Evolutionary conservation across 306 rosid species (phyloP).

Genomic region (Acacia melanoxylon): DNA sequence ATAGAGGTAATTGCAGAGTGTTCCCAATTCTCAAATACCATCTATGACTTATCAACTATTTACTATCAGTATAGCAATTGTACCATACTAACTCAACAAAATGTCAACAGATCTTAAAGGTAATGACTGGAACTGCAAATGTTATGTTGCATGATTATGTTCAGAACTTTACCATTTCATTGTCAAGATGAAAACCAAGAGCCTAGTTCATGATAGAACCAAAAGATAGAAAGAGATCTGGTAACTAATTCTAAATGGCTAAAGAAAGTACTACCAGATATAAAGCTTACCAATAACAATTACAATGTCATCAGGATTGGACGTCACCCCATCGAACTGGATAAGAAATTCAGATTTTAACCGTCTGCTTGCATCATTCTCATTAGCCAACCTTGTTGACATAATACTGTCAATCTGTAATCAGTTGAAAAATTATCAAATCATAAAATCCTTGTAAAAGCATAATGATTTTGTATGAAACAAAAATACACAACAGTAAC

Average conservation of each 20-base stretch:
- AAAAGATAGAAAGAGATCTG: constrained; percentile 17
- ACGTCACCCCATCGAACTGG: constrained; percentile 97
- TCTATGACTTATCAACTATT: neutral
- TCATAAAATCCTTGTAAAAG: neutral
- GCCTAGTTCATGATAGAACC: constrained; percentile 13
- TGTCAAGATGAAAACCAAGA: constrained; percentile 8
- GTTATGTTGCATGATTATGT: neutral
- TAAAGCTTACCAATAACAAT: constrained; percentile 84
- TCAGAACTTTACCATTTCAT: neutral
- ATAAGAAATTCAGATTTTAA: constrained; percentile 94
- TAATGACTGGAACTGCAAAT: neutral
- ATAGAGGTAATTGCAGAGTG: neutral
- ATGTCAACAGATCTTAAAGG: constrained; percentile 12
- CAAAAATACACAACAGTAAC: neutral
- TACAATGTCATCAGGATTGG: constrained; percentile 81
- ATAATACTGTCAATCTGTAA: constrained; percentile 91
- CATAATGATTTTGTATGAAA: neutral
- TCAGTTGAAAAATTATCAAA: constrained; percentile 18
- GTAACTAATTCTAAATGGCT: neutral
- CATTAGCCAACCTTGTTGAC: constrained; percentile 85
- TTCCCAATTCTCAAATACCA: neutral
- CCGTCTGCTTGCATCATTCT: constrained; percentile 94
- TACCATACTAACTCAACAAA: neutral
- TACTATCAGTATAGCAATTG: neutral
- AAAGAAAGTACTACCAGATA: constrained; percentile 7